Base-by-base conservation (phyloP, 1,284 basidiomycete species). In the Fomitiporia mediterranea region DNA sequence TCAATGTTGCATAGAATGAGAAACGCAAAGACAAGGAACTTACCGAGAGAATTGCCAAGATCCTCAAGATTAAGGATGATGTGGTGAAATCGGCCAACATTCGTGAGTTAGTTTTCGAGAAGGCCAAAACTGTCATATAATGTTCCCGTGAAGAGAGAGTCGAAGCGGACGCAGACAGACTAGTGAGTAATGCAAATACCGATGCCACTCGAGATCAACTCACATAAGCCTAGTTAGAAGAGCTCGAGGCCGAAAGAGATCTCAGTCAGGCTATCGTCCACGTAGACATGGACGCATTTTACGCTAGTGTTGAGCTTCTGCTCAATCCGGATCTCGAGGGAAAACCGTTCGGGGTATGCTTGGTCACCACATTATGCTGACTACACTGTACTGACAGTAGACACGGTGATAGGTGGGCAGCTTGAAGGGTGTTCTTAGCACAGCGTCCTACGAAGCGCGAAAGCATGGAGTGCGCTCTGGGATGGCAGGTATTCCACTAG, bases 251-350 rank as follows among this genome's bases (percentile, higher is more conserved):
- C 0, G 76, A 81, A 48, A 77, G 95, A 40, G 94, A 98, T 65
- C 72, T 98, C 32, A 81, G 79, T 2, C 89, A 96, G 67, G 78
- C 74, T 27, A 92, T 98, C 61, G 87, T 94, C 7, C 92, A 96
- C 64, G 83, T 92, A 42, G 92, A 94, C 64, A 86, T 90, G 83
- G 90, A 94, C 64, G 89, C 90, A 58, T 85, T 85, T 68, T 84
- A 77, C 55, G 82, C 82, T 13, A 87, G 78, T 53, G 89, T 91
- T 1, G 89, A 91, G 69, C 75, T 94, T 0, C 80, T 94, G 39
- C 75, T 89, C 52, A 79, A 95, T 65, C 93, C 94, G 1, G 73
- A 76, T 11, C 77, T 98, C 1, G 78, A 79, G 38, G 93, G 89
- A 13, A 96, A 92, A 66, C 79, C 92, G 0, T 98, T 96, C 66